Evolutionary conservation across 1,139 yeast genomes (phyloP).

Genomic region (Candida labiduridarum): DNA sequence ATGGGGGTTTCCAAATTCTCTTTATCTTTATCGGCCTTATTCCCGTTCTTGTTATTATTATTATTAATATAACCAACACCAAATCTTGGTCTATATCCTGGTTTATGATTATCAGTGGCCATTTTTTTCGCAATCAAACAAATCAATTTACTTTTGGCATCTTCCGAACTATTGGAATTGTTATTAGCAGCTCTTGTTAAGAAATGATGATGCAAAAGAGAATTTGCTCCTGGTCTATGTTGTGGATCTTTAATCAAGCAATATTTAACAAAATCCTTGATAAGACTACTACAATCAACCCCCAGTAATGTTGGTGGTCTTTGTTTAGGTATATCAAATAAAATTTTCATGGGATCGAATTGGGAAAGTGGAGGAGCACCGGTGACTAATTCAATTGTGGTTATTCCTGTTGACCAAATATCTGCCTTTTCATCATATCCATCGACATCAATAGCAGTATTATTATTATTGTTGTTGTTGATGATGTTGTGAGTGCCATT

Average conservation of each 20-base stretch:
- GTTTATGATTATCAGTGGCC: conserved; percentile 6
- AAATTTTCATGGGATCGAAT: conserved; percentile 72
- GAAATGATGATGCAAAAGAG: conserved; percentile 49
- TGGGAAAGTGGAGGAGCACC: conserved; percentile 75
- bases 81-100: conserved; percentile 14
- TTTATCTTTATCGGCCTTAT: background rate
- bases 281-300: conserved; percentile 43
- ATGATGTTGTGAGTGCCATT: conserved; percentile 45
- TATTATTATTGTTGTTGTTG: conserved; percentile 35
- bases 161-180: conserved; percentile 6
- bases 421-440: conserved; percentile 84
- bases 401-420: conserved; percentile 87
- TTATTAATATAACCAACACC: conserved; percentile 6
- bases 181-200: conserved; percentile 23
- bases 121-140: conserved; percentile 14
- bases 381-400: conserved; percentile 71
- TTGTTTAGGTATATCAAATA: conserved; percentile 69
- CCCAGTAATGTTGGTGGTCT: conserved; percentile 65
- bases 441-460: conserved; percentile 17
- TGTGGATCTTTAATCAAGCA: conserved; percentile 63
- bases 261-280: conserved; percentile 59
- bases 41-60: conserved; percentile 2
- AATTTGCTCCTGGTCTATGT: conserved; percentile 51
- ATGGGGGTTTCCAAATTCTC: conserved; percentile 5
- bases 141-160: conserved; percentile 8